A percentile compares a stretch with the other conserved stretches of the same genome.
phyloP scores from a whole-genome alignment of 2,329 filamentous ascomycete species.

The Blastomyces gilchristii region DNA sequence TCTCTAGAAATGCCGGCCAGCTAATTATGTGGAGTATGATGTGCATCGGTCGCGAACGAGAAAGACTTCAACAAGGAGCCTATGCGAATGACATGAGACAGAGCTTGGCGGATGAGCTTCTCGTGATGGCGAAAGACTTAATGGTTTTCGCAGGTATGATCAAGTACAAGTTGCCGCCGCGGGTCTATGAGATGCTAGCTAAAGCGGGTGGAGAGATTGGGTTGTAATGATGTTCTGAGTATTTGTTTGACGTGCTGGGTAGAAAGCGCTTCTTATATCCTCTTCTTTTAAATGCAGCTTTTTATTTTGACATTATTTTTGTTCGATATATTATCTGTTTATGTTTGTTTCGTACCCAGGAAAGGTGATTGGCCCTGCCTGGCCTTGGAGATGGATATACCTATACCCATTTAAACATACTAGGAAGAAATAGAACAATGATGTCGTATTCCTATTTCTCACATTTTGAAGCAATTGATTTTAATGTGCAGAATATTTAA shows the following conservation, averaged over 20 bases:
- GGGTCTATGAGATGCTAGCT: conserved; percentile 80
- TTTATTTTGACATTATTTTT: not conserved
- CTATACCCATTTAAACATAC: not conserved
- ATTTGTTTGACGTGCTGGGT: not conserved
- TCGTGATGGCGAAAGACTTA: conserved; percentile 75
- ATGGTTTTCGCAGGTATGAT: conserved; percentile 92
- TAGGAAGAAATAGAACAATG: not conserved
- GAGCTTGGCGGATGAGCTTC: conserved; percentile 55
- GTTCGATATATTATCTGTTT: not conserved
- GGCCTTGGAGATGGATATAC: not conserved
- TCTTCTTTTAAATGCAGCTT: not conserved
- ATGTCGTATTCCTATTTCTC: not conserved
- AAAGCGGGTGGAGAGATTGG: conserved; percentile 61
- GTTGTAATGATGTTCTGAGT: conserved; percentile 23
- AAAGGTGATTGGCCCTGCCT: not conserved
- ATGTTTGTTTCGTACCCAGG: not conserved
- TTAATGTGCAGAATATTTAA: not conserved
- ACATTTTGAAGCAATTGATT: not conserved
- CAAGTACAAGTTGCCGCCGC: conserved; percentile 76
- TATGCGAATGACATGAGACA: conserved; percentile 50
- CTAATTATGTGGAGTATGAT: conserved; percentile 88
- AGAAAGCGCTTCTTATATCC: not conserved
- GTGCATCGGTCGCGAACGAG: conserved; percentile 70
- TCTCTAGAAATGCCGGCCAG: conserved; percentile 82
- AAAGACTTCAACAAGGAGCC: conserved; percentile 56